These are phyloP conservation scores for Haematococcus sp. DNA, from an alignment of 139 green algal species.

Conservation along the genomic window DNA sequence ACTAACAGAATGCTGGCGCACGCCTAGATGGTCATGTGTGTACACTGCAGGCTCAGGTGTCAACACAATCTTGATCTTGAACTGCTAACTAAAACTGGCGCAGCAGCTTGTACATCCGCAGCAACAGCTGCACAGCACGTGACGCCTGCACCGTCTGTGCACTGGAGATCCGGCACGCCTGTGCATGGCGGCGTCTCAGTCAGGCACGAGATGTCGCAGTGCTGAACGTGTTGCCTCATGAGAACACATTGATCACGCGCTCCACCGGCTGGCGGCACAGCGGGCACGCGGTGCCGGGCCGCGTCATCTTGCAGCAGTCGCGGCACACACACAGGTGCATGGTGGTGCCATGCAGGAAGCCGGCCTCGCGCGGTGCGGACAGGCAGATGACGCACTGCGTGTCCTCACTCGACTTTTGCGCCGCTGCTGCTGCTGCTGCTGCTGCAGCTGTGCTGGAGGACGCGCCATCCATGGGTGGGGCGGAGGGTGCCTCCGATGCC, in stretches of 20 bases:
- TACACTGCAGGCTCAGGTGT: no score
- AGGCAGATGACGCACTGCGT: conserved; percentile 2
- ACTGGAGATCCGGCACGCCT: no score
- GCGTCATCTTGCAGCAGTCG: not conserved
- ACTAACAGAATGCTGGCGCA: no score
- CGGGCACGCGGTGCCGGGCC: not conserved
- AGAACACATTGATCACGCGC: conserved; percentile 2
- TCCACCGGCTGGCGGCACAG: not conserved
- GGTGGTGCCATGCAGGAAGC: conserved; percentile 1
- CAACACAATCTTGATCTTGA: no score
- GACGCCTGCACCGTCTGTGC: no score
- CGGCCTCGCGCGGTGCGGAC: not conserved
- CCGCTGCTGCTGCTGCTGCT: not conserved
- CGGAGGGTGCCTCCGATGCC: not conserved
- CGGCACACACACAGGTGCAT: conserved; percentile 4
- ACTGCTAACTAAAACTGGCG: no score
- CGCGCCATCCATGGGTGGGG: not conserved
- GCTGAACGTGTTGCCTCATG: no score
- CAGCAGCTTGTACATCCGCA: no score
- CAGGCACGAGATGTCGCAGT: no score
- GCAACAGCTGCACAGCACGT: no score
- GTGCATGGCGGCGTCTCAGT: no score
- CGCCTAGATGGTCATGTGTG: no score
- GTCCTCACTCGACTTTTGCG: not conserved
- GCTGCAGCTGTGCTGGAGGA: not conserved